Evolutionary conservation across 2,329 filamentous ascomycete genomes (phyloP).

Genomic region (Huntiella bhutanensis): DNA sequence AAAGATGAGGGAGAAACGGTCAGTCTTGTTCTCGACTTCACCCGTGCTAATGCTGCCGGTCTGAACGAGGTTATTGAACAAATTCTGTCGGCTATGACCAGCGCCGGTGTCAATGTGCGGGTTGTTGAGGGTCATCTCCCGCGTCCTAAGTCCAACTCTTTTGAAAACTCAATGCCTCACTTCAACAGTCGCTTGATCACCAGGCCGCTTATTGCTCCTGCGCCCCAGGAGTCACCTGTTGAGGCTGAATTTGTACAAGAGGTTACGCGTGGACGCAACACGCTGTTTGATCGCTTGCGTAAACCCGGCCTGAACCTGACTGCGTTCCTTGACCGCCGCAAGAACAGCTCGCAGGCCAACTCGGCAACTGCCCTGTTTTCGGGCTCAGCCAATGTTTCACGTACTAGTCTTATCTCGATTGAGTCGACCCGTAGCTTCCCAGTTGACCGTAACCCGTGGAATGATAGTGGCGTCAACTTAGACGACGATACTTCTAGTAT

Average conservation of each 20-base stretch:
- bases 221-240: conserved; percentile 71
- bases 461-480: conserved; percentile 89
- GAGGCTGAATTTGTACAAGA: conserved; percentile 70
- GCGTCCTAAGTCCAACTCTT: conserved; percentile 95
- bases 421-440: conserved; percentile 82
- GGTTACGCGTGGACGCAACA: conserved; percentile 57
- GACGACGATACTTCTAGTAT: conserved; percentile 41
- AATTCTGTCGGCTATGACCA: conserved; percentile 66
- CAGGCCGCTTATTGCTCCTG: conserved; percentile 45
- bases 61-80: conserved; percentile 94
- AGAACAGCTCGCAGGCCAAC: conserved; percentile 77
- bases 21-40: conserved; percentile 62
- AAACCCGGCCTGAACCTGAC: conserved; percentile 92
- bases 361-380: conserved; percentile 68
- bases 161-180: conserved; percentile 89
- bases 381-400: conserved; percentile 75
- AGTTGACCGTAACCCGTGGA: conserved; percentile 93
- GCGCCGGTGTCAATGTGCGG: conserved; percentile 70
- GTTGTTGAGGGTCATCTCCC: conserved; percentile 89
- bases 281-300: conserved; percentile 78
- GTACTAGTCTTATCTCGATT: conserved; percentile 87
- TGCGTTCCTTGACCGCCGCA: conserved; percentile 87
- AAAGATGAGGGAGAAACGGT: conserved; percentile 39
- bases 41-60: conserved; percentile 88
- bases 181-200: conserved; percentile 95